A percentile compares a stretch with the other conserved stretches of the same genome.
Conservation (phyloP, 768 basidiomycete species). For the Polyporus arcularius region DNA sequence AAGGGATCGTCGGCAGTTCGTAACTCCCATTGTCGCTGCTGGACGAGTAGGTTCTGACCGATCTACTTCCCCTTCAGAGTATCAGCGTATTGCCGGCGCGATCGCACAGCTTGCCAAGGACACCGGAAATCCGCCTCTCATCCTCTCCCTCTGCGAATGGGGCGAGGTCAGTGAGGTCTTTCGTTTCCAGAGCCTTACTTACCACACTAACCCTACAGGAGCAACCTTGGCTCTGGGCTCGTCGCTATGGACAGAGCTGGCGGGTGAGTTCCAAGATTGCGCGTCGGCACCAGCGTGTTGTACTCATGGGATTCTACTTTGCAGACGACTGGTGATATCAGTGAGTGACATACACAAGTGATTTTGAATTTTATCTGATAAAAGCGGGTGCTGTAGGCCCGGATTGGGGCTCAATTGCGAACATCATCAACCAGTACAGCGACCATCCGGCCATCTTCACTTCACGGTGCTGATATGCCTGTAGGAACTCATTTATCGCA, state of each 20-base stretch:
- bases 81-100: conserved; percentile 60
- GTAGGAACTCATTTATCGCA: conserved; percentile 64
- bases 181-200: neutral
- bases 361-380: no score
- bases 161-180: conserved; percentile 46
- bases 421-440: conserved; percentile 54
- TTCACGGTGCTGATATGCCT: neutral
- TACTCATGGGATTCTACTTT: neutral
- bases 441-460: no score
- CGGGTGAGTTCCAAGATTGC: conserved; percentile 40
- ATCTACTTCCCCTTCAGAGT: conserved; percentile 41
- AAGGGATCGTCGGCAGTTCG: conserved; percentile 28
- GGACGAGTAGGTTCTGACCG: neutral
- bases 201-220: conserved; percentile 37
- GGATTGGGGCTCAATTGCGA: conserved; percentile 51
- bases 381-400: neutral
- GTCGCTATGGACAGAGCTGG: conserved; percentile 63
- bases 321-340: conserved; percentile 31
- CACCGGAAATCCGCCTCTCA: conserved; percentile 53
- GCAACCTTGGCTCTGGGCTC: conserved; percentile 68
- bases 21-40: conserved; percentile 17
- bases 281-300: neutral
- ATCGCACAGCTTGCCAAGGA: conserved; percentile 48
- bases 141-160: conserved; percentile 70
- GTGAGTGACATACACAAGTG: conserved; percentile 21